Evolutionary conservation across 306 rosid genomes (phyloP), one percentile per base, ranked within the genome.

Genomic region (Trifolium fragiferum): DNA sequence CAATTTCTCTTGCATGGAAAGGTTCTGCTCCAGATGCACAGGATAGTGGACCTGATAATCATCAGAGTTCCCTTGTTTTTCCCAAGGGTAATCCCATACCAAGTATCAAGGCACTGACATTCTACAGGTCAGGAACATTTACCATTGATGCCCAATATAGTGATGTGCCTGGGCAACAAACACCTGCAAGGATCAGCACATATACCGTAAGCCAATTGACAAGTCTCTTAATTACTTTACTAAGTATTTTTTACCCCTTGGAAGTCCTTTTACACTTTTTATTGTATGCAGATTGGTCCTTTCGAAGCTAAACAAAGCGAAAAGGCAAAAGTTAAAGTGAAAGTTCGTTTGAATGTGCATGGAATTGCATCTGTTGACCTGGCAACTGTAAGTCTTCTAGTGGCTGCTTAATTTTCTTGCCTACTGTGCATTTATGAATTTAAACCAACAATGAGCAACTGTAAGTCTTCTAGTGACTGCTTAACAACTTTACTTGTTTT

Each of bases 51-150:
- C 61, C 86, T 9, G 93, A 90, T 19, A 87, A 83, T 70, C 82
- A 81, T 47, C 92, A 77, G 21, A 86, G 78, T 68, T 82, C 95
- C 15, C 8, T 84, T 66, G 96, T 94, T 49, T 94, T 94, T 49
- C 84, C 96, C 15, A 94, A 86, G 82, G 99, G 98, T 23, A 94
- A 92, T 82, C 78, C 87, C 8, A 72, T 92, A 62, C 96, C 99
- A 16, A 92, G 98, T 76, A 33, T 74, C 74, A 94, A 94, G 92
- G 93, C 86, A 66, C 87, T 94, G 65, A 94, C 99, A 44, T 89
- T 90, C 78, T 91, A 81, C 78, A 85, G 93, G 81, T n/a, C 83
- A 0, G 96, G 95, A 68, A 92, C 97, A 14, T 94, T 92, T 81
- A 79, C 89, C 46, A 81, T 94, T 76, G 98, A 94, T 73, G 87